Percentiles rank a stretch among this genome's conserved stretches.
Evolutionary conservation across 192 early-diverging fungal genomes (phyloP).

Genomic region (Rhizoclosmatium sp.): DNA sequence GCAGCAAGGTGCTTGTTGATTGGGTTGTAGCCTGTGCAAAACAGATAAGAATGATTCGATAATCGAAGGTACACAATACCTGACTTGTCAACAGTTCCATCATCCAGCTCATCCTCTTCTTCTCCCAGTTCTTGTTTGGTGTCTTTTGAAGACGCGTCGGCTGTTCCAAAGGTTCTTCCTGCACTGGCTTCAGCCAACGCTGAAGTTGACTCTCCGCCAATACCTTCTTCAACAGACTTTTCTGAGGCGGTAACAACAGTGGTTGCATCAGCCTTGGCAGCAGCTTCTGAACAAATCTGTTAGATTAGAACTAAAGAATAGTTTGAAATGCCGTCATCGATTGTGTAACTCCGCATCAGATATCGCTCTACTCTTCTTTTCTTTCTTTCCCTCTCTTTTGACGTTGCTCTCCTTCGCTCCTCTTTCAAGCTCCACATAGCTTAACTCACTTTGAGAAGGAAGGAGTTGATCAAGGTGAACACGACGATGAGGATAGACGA

Average conservation of each 20-base stretch:
- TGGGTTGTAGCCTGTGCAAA: constrained; percentile 38
- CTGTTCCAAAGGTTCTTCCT: constrained; percentile 2
- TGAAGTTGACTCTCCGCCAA: neutral
- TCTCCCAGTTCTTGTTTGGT: too few relatives aligned
- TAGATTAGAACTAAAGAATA: neutral
- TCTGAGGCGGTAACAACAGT: constrained; percentile 12
- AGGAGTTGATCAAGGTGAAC: constrained; percentile 81
- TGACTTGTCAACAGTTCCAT: neutral
- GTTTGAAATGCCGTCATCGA: neutral
- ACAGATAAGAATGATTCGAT: neutral
- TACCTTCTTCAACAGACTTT: neutral
- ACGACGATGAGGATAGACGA: constrained; percentile 94
- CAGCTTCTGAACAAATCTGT: neutral
- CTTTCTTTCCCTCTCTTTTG: neutral
- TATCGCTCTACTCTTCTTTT: neutral
- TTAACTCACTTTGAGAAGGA: neutral
- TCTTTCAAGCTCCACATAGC: neutral
- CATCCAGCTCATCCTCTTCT: neutral
- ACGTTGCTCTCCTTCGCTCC: neutral
- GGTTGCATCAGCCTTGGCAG: neutral
- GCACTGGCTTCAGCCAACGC: constrained; percentile 1
- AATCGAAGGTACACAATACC: neutral
- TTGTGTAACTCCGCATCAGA: constrained; percentile 1
- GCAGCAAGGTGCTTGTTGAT: constrained; percentile 56
- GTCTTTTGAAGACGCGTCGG: neutral